phyloP scores from a whole-genome alignment of 2,329 filamentous ascomycete species.

The Microdochium bolleyi region DNA sequence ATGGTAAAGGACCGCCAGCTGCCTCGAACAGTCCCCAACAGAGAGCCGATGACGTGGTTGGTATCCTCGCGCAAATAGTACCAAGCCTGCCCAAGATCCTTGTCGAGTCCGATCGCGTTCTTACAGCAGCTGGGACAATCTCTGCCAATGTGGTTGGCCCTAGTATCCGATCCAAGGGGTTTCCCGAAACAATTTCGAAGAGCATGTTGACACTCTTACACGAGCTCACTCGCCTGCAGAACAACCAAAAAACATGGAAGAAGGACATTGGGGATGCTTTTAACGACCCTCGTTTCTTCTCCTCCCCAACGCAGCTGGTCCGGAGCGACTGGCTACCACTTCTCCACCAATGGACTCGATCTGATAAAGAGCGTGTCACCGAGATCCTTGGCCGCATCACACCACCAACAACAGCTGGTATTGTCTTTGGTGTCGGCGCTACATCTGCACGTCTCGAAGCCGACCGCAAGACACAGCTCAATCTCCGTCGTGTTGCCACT shows the following conservation, averaged over 20 bases:
- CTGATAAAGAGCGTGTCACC: slow-evolving; percentile 80
- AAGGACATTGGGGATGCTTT: slow-evolving; percentile 90
- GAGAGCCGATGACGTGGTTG: slow-evolving; percentile 67
- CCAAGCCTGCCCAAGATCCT: slow-evolving; percentile 77
- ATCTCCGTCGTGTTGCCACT: slow-evolving; percentile 72
- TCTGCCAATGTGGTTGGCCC: slow-evolving; percentile 78
- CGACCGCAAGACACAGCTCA: slow-evolving; percentile 86
- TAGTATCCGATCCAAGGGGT: slow-evolving; percentile 73
- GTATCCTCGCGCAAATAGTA: slow-evolving; percentile 70
- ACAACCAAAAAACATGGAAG: slow-evolving; percentile 83
- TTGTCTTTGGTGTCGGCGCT: slow-evolving; percentile 93
- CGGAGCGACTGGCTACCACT: slow-evolving; percentile 73
- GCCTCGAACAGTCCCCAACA: slow-evolving; percentile 26
- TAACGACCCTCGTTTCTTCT: slow-evolving; percentile 81
- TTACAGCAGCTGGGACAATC: slow-evolving; percentile 70
- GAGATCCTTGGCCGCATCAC: slow-evolving; percentile 74
- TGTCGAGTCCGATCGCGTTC: slow-evolving; percentile 76
- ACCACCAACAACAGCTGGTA: slow-evolving; percentile 83
- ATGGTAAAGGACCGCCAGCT: slow-evolving; percentile 23
- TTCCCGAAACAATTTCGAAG: slow-evolving; percentile 75
- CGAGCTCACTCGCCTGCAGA: slow-evolving; percentile 68
- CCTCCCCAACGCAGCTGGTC: slow-evolving; percentile 57
- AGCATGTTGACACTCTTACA: slow-evolving; percentile 66
- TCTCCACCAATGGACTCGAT: slow-evolving; percentile 73
- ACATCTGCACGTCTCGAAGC: slow-evolving; percentile 91